Conservation (phyloP, 257 asterid species). For the Rauvolfia tetraphylla region DNA sequence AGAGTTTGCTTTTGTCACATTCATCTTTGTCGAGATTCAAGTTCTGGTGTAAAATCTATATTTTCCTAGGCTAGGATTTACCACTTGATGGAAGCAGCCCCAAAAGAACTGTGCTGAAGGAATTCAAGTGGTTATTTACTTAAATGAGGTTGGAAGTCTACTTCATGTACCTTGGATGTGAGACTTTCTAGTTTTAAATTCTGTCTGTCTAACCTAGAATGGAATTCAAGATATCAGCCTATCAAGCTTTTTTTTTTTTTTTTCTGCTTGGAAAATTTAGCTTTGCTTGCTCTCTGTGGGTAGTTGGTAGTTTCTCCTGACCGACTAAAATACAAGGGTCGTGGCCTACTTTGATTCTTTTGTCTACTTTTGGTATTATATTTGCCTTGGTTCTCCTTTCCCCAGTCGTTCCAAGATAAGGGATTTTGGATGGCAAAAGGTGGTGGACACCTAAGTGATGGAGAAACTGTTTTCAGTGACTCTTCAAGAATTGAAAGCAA, state of each 20-base stretch:
- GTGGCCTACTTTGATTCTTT: no score
- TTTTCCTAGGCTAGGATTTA: background rate
- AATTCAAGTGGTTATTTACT: background rate
- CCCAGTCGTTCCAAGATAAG: constrained; percentile 56
- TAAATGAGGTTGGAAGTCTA: background rate
- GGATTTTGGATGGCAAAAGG: constrained; percentile 74
- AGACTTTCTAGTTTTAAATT: background rate
- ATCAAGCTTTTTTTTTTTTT: background rate
- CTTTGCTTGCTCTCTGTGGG: background rate
- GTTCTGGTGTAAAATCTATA: background rate
- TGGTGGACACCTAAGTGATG: constrained; percentile 49
- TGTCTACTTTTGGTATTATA: background rate
- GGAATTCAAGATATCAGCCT: background rate
- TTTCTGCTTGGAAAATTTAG: background rate
- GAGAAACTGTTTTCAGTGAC: constrained; percentile 56
- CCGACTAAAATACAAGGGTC: no score
- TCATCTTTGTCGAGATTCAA: background rate
- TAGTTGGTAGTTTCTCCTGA: background rate
- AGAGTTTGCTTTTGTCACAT: background rate
- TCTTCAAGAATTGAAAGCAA: constrained; percentile 58
- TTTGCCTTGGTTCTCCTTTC: constrained; percentile 10
- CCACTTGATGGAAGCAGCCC: background rate
- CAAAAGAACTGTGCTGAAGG: background rate
- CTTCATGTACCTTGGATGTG: background rate
- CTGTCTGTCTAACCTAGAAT: background rate